Evolutionary conservation across 768 basidiomycete species (phyloP).

Genomic region (Mycena alexandri): DNA sequence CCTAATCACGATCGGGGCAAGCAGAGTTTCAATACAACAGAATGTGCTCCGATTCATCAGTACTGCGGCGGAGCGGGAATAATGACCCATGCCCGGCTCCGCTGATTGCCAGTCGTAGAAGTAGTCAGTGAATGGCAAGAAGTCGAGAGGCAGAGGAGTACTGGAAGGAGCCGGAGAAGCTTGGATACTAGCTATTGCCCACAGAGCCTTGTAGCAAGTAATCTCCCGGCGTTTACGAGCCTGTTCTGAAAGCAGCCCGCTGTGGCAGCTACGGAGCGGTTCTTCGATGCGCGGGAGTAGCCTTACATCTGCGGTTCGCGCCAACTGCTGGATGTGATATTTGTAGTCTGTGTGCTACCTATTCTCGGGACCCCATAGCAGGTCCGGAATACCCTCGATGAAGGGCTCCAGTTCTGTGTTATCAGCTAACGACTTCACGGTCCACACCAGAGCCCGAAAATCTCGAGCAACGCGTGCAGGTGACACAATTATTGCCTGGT

Average conservation of each 20-base stretch:
- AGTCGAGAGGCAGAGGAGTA: neutral
- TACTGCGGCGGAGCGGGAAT: neutral
- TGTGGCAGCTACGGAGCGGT: slow-evolving; percentile 3
- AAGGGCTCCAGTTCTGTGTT: slow-evolving; percentile 24
- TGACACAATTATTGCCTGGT: neutral
- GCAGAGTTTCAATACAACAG: neutral
- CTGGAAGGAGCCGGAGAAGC: neutral
- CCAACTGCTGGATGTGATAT: slow-evolving; percentile 4
- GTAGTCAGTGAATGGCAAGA: neutral
- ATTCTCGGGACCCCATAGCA: slow-evolving; percentile 7
- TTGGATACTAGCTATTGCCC: slow-evolving; percentile 18
- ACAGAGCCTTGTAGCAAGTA: slow-evolving; percentile 20
- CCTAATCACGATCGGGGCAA: neutral
- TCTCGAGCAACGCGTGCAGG: slow-evolving; percentile 5
- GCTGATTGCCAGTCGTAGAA: neutral
- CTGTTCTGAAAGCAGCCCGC: slow-evolving; percentile 4
- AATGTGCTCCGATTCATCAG: neutral
- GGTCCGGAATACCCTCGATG: slow-evolving; percentile 16
- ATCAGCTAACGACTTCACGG: slow-evolving; percentile 7
- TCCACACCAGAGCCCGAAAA: slow-evolving; percentile 13
- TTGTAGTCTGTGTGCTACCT: neutral
- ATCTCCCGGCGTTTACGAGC: slow-evolving; percentile 2
- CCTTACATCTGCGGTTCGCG: neutral
- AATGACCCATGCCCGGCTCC: neutral
- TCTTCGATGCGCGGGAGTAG: neutral